Percentiles rank a stretch among this genome's conserved stretches.
phyloP scores from a whole-genome alignment of 2,329 filamentous ascomycete species.

The Penicillium sp. region DNA sequence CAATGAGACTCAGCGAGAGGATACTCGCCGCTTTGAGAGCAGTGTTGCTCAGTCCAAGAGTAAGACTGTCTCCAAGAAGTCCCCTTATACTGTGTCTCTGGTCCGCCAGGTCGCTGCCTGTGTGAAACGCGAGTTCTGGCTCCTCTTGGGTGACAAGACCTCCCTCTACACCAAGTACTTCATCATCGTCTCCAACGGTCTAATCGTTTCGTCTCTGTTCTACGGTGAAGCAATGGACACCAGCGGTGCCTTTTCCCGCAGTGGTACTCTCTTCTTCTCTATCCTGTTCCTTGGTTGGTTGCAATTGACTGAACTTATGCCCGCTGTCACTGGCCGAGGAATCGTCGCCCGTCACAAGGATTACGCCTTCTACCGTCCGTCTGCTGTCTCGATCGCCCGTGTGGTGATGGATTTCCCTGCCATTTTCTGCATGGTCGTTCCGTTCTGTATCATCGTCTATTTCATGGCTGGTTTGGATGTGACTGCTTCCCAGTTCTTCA shows the following conservation, averaged over 20 bases:
- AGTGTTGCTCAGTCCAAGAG: slow-evolving; percentile 66
- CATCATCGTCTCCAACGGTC: slow-evolving; percentile 71
- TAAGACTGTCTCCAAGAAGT: slow-evolving; percentile 66
- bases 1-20: slow-evolving; percentile 57
- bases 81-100: slow-evolving; percentile 76
- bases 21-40: slow-evolving; percentile 66
- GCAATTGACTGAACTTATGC: slow-evolving; percentile 76
- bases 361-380: slow-evolving; percentile 70
- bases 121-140: slow-evolving; percentile 74
- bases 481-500: slow-evolving; percentile 64
- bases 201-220: slow-evolving; percentile 79
- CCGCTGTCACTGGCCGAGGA: slow-evolving; percentile 69
- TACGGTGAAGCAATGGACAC: slow-evolving; percentile 65
- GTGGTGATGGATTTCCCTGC: slow-evolving; percentile 65
- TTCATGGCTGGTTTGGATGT: slow-evolving; percentile 64
- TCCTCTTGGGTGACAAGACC: slow-evolving; percentile 72
- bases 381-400: slow-evolving; percentile 62
- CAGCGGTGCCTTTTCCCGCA: slow-evolving; percentile 62
- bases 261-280: slow-evolving; percentile 66
- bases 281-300: slow-evolving; percentile 69
- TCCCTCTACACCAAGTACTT: slow-evolving; percentile 77
- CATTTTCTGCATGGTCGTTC: slow-evolving; percentile 58
- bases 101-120: slow-evolving; percentile 62
- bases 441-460: slow-evolving; percentile 66
- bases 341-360: slow-evolving; percentile 69